Evolutionary conservation across 805 yeast species (phyloP), one percentile per base, ranked within the genome.

Genomic region (Candida maesae): DNA sequence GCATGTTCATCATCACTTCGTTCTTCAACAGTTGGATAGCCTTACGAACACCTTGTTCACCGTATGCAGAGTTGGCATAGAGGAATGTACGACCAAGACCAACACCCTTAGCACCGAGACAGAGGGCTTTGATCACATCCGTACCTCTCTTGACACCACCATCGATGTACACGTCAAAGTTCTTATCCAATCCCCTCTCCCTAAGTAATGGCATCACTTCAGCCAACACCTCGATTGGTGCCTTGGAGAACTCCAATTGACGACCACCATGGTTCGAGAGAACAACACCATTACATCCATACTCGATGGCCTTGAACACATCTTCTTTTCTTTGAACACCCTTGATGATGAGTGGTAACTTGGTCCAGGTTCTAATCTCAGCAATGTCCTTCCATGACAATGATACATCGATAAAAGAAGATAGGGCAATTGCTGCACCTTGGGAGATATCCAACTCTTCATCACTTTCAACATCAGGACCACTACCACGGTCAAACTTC

Each of bases 241-340:
- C 78, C n/a, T 85, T 73, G 1, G 95, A 71, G 55, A 77, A 84
- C 62, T 88, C 96, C 42, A 88, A 66, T 62, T 87, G 95, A 46
- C 96, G 70, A 31, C 96, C 95, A 45, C 96, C 96, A 63, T 87
- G 96, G 58, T 87, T 88, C 2, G 95, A 85, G 37, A 87, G 55
- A 4, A 88, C 87, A n/a, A 87, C 81, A 31, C 90, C 95, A 32
- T 79, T 76, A 21, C 76, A 73, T 4, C 93, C 93, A 51, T 73
- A 64, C 49, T 84, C 82, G 6, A 78, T 78, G 0, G 95, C 95
- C 51, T 66, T 62, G 15, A 86, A 59, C 1, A 84, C 89, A 57
- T 88, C 96, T 47, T 84, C 91, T 31, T 76, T 78, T 24, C 91
- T 66, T 63, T 86, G 95, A n/a, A 88, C 81, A 43, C 96, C 96